Evolutionary conservation across 2,329 filamentous ascomycete genomes (phyloP).

Genomic region (Fusarium liriodendri): DNA sequence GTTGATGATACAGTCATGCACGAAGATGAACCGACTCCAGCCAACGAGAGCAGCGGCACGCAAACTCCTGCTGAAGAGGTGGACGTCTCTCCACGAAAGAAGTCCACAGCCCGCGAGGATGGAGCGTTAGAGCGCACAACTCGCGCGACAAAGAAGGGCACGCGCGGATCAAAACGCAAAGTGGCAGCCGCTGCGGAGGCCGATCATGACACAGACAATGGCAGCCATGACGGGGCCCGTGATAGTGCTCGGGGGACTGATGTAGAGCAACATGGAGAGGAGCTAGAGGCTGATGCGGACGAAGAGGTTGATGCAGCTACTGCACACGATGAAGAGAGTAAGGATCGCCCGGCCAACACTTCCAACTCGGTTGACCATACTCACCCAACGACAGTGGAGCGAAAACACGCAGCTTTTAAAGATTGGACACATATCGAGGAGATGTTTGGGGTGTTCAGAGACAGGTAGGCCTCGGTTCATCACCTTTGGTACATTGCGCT

Average conservation of each 20-base stretch:
- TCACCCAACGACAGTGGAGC: constrained; percentile 68
- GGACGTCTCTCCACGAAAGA: constrained; percentile 44
- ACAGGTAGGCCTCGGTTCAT: constrained; percentile 67
- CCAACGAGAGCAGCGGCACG: constrained; percentile 51
- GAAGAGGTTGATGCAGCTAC: constrained; percentile 69
- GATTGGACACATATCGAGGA: constrained; percentile 84
- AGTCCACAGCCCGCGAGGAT: constrained; percentile 45
- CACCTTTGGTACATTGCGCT: constrained; percentile 22
- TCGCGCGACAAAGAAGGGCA: constrained; percentile 53
- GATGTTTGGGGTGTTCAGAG: constrained; percentile 87
- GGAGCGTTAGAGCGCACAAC: constrained; percentile 48
- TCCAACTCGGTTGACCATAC: constrained; percentile 20
- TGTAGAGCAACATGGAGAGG: constrained; percentile 61
- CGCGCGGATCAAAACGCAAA: constrained; percentile 55
- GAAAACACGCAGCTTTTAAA: constrained; percentile 83
- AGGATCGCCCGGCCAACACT: constrained; percentile 22
- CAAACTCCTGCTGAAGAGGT: constrained; percentile 62
- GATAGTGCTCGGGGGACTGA: constrained; percentile 55
- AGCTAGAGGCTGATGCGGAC: constrained; percentile 66
- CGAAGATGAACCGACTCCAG: constrained; percentile 51
- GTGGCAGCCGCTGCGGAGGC: constrained; percentile 43
- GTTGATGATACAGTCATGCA: constrained; percentile 47
- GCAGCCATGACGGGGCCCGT: constrained; percentile 47
- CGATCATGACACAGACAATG: constrained; percentile 49
- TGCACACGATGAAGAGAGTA: constrained; percentile 74